Base-by-base conservation (phyloP, 2,329 filamentous ascomycete species). In the Trichoderma breve region DNA sequence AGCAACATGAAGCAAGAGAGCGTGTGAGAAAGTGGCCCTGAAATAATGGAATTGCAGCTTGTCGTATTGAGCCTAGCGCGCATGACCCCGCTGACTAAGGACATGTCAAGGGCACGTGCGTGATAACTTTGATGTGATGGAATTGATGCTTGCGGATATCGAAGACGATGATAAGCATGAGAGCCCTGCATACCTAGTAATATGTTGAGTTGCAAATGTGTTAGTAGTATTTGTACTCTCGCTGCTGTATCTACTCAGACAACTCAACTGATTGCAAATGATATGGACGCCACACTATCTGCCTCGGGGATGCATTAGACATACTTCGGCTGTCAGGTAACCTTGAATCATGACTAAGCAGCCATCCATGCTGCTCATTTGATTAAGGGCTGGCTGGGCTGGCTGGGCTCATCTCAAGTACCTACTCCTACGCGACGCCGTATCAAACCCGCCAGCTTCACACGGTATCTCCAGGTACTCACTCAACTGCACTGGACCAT, bases 311-410 rank as follows among this genome's bases (percentile, higher is more conserved):
- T 18, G 36, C 36, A 39, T 39, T 39, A 18, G 6, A 39, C 36
- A 30, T 7, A 2, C 9, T 24, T 24, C n/a, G 21, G 47, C 47
- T 53, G 47, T 24, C 8, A 53, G 21, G n/a, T 24, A 34, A 66
- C 28, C 47, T 55, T 55, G 63, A 51, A 34, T 34, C 6, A 34
- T 69, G 65, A 69, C 65, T 69, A 60, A 69, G 65, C 62, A 24
- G 18, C 18, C 21, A 58, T 26, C 53, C 65, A 58, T 58, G 53
- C 15, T 26, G 11, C 32, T 24, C 26, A 58, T 68, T 68, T 68
- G 32, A 68, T 43, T 68, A 57, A 68, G 65, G 65, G 65, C 65
- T 36, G n/a, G 11, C 39, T 24, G 24, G 24, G 24, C 24, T 24
- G 24, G 24, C 24, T 43, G 43, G 24, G 39, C 53, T 68, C 65